Conservation (phyloP, 805 yeast genomes). For the Kodamaea fukazawae region DNA sequence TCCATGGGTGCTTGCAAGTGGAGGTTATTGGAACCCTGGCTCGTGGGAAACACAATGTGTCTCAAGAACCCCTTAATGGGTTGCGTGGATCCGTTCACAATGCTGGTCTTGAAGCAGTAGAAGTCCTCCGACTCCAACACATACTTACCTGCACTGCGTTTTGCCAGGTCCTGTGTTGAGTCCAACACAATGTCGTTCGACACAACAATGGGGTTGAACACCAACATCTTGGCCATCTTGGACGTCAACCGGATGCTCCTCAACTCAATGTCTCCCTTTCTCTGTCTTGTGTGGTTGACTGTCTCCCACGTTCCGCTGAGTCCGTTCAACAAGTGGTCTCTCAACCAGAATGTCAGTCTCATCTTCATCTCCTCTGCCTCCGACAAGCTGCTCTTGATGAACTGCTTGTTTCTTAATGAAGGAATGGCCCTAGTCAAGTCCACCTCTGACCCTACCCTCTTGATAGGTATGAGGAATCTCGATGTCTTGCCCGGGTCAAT, state of each 20-base stretch:
- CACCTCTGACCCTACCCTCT: slow-evolving; percentile 46
- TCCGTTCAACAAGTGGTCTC: slow-evolving; percentile 58
- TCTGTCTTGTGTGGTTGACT: slow-evolving; percentile 11
- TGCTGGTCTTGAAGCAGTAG: slow-evolving; percentile 47
- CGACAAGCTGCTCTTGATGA: slow-evolving; percentile 54
- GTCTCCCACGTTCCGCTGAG: slow-evolving; percentile 67
- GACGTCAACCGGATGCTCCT: slow-evolving; percentile 62
- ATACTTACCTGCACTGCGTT: slow-evolving; percentile 26
- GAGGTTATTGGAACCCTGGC: slow-evolving; percentile 9
- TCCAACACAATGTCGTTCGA: slow-evolving; percentile 15
- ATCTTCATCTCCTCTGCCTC: slow-evolving; percentile 56
- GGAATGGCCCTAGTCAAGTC: slow-evolving; percentile 60
- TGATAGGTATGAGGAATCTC: slow-evolving; percentile 72
- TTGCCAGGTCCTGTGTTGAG: slow-evolving; percentile 29
- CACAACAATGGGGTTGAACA: slow-evolving; percentile 24
- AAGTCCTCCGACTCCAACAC: slow-evolving; percentile 45
- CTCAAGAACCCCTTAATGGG: slow-evolving; percentile 56
- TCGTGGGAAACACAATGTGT: slow-evolving; percentile 48
- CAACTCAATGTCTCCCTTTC: slow-evolving; percentile 62
- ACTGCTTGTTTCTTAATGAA: slow-evolving; percentile 66
- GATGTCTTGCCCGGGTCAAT: slow-evolving; percentile 29
- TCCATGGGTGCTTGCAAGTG: slow-evolving; percentile 41
- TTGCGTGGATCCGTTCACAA: slow-evolving; percentile 47
- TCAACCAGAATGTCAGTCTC: slow-evolving; percentile 76
- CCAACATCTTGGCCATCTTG: slow-evolving; percentile 55